Percentiles rank a stretch among this genome's conserved stretches.
phyloP scores from a whole-genome alignment of 2,329 filamentous ascomycete species.

The Erysiphe pisi region DNA sequence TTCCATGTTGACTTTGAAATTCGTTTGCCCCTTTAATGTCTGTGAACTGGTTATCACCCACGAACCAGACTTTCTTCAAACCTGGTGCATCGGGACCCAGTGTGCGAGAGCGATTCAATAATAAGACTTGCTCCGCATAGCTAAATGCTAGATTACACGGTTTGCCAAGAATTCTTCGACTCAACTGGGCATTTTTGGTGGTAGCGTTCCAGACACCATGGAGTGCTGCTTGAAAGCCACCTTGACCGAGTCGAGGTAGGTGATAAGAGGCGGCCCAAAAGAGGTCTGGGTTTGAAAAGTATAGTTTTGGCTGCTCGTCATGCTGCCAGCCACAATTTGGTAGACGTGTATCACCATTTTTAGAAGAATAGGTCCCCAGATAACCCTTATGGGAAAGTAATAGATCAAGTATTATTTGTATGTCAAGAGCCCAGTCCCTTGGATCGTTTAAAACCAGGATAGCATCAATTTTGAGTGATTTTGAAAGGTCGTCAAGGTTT shows the following conservation, averaged over 20 bases:
- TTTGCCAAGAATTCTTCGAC: conserved; percentile 68
- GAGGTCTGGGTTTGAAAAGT: conserved; percentile 83
- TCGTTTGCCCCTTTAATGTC: conserved; percentile 82
- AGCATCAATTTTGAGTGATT: conserved; percentile 67
- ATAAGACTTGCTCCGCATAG: conserved; percentile 68
- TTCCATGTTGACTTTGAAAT: conserved; percentile 55
- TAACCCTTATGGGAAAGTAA: conserved; percentile 68
- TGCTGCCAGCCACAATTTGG: conserved; percentile 70
- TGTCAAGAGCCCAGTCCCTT: conserved; percentile 87
- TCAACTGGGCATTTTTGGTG: conserved; percentile 51
- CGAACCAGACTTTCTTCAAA: conserved; percentile 79
- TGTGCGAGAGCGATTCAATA: conserved; percentile 43
- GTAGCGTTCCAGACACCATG: conserved; percentile 66
- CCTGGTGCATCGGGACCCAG: conserved; percentile 37
- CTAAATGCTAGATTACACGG: conserved; percentile 66
- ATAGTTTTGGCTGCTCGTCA: conserved; percentile 68
- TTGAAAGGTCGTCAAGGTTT: conserved; percentile 40
- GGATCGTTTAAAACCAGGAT: conserved; percentile 94
- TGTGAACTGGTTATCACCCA: conserved; percentile 80
- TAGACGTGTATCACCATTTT: conserved; percentile 55
- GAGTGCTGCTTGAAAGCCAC: conserved; percentile 74
- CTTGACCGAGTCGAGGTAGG: conserved; percentile 78
- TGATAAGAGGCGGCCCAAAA: conserved; percentile 81
- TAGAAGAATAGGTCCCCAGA: conserved; percentile 64
- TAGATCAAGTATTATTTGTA: conserved; percentile 72